These are phyloP conservation scores for Dunaliella salina DNA, from an alignment of 163 green algal genomes.

Conservation along the genomic window DNA sequence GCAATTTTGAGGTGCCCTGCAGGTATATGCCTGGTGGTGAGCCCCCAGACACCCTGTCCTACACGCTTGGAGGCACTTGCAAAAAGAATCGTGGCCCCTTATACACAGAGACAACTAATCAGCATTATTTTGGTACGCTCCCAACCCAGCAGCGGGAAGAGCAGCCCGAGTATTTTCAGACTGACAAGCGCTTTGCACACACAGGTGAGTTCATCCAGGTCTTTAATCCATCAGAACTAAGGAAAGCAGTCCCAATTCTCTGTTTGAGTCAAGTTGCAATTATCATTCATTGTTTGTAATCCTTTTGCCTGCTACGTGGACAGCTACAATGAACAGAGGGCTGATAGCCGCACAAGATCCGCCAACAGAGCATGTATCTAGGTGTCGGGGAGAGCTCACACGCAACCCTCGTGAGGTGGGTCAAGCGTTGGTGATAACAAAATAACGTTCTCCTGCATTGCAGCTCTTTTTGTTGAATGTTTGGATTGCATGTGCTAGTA, in stretches of 20 bases:
- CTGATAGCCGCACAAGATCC: neutral
- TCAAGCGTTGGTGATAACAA: too few species aligned
- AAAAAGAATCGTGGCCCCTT: neutral
- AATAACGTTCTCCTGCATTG: too few species aligned
- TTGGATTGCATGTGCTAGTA: too few species aligned
- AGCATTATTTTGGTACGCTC: neutral
- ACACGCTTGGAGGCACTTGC: neutral
- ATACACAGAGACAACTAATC: neutral
- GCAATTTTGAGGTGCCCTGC: neutral
- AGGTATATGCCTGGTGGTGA: neutral
- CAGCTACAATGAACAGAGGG: neutral
- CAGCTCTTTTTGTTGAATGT: too few species aligned
- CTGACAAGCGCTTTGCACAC: neutral
- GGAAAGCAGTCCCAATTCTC: too few species aligned
- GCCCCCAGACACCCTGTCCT: neutral
- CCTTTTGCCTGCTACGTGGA: neutral
- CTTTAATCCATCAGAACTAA: too few species aligned
- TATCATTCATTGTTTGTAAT: too few species aligned
- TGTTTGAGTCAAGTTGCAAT: too few species aligned
- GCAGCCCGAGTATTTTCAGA: neutral
- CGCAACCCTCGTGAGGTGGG: neutral
- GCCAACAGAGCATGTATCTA: neutral
- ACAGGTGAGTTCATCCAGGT: neutral
- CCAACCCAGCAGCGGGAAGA: neutral
- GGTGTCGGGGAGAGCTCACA: neutral